These are phyloP conservation scores for Cucurbitaria berberidis DNA, from an alignment of 2,329 filamentous ascomycete species.

Conservation along the genomic window DNA sequence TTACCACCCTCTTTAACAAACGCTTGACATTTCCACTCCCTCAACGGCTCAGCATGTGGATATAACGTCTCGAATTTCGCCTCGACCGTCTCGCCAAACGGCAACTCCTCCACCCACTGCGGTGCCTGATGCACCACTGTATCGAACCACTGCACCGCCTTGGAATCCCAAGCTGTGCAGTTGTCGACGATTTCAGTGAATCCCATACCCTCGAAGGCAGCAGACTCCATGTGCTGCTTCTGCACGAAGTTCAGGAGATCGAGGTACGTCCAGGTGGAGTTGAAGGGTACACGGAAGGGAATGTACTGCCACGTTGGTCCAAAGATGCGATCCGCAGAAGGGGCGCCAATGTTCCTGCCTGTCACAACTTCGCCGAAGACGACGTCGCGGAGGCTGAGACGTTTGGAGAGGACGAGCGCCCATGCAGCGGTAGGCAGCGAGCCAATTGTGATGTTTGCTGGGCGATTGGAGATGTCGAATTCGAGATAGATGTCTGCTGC, in stretches of 20 bases:
- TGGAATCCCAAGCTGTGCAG: conserved; percentile 42
- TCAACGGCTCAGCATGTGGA: conserved; percentile 51
- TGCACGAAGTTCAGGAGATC: conserved; percentile 47
- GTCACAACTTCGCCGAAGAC: conserved; percentile 71
- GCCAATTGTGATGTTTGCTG: conserved; percentile 65
- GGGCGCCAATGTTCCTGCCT: conserved; percentile 65
- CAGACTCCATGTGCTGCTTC: conserved; percentile 41
- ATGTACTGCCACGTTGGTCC: conserved; percentile 73
- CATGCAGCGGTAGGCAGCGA: conserved; percentile 72
- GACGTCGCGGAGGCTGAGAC: conserved; percentile 61
- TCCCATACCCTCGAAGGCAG: conserved; percentile 46
- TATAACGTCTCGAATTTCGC: conserved; percentile 63
- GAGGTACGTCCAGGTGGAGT: conserved; percentile 51
- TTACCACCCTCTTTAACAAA: conserved; percentile 59
- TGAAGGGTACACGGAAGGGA: conserved; percentile 66
- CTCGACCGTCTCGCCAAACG: conserved; percentile 46
- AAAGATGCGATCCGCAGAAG: conserved; percentile 62
- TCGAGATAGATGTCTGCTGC: conserved; percentile 40
- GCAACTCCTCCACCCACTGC: conserved; percentile 64
- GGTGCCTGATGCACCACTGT: conserved; percentile 51
- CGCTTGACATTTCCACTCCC: conserved; percentile 66
- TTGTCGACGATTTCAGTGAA: conserved; percentile 44
- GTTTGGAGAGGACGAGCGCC: conserved; percentile 66
- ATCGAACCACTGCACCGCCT: conserved; percentile 43
- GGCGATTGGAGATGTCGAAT: conserved; percentile 50